These are phyloP conservation scores for Stemphylium vesicarium DNA, from an alignment of 2,329 filamentous ascomycete species.

Conservation along the genomic window DNA sequence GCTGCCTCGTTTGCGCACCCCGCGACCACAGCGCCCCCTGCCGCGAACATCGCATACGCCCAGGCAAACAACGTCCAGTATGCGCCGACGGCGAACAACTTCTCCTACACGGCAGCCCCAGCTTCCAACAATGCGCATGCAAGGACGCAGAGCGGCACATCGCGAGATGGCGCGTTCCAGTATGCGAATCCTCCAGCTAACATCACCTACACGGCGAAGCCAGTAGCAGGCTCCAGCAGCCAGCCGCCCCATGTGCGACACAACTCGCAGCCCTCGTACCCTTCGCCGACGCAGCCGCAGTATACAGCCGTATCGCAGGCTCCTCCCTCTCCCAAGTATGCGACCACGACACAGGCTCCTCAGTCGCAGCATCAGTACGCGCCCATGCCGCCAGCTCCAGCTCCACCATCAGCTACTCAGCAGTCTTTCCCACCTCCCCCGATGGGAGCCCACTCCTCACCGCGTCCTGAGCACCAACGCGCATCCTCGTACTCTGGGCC, in stretches of 20 bases:
- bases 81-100: conserved; percentile 35
- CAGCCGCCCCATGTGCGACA: conserved; percentile 37
- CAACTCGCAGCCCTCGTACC: conserved; percentile 31
- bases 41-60: conserved; percentile 30
- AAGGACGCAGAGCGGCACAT: conserved; percentile 25
- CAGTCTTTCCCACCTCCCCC: conserved; percentile 39
- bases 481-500: conserved; percentile 29
- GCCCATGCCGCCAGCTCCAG: conserved; percentile 32
- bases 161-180: conserved; percentile 35
- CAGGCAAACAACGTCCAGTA: conserved; percentile 41
- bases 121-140: conserved; percentile 30
- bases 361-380: conserved; percentile 26
- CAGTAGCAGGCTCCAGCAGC: conserved; percentile 30
- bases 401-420: conserved; percentile 25
- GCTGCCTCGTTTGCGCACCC: conserved; percentile 15
- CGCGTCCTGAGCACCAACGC: conserved; percentile 35
- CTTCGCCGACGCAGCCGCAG: conserved; percentile 14
- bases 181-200: conserved; percentile 52
- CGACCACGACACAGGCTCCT: conserved; percentile 9
- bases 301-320: neutral
- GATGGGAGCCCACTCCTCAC: conserved; percentile 36
- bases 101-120: conserved; percentile 35
- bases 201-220: conserved; percentile 53
- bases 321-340: conserved; percentile 10
- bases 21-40: conserved; percentile 19